phyloP scores from a whole-genome alignment of 192 early-diverging fungal species.

The Backusella tarrabulga region DNA sequence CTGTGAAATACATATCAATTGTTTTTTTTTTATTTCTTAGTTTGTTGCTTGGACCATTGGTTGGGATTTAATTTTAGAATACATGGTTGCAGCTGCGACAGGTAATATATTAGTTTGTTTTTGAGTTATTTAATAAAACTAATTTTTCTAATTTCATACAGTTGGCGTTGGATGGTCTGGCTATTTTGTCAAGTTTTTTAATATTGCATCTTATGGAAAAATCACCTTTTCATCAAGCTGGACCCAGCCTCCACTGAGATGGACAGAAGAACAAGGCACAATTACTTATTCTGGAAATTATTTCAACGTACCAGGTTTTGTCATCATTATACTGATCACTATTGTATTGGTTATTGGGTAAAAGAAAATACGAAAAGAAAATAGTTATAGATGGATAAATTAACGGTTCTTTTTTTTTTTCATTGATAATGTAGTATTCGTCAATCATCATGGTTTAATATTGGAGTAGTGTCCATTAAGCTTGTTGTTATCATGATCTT shows the following conservation, averaged over 20 bases:
- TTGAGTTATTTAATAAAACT: neutral
- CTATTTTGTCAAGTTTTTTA: conserved; percentile 73
- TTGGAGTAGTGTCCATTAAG: conserved; percentile 70
- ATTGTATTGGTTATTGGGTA: conserved; percentile 63
- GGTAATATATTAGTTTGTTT: conserved; percentile 31
- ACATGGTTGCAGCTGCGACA: conserved; percentile 80
- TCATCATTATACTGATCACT: conserved; percentile 65
- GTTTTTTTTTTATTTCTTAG: neutral
- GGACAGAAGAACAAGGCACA: conserved; percentile 47
- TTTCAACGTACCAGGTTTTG: conserved; percentile 76
- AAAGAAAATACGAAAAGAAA: neutral
- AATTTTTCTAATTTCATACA: neutral
- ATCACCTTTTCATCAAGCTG: conserved; percentile 50
- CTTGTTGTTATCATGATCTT: conserved; percentile 72
- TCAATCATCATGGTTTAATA: conserved; percentile 74
- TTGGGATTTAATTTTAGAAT: conserved; percentile 90
- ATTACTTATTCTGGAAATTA: conserved; percentile 45
- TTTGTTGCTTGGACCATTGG: conserved; percentile 88
- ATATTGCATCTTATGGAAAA: conserved; percentile 51
- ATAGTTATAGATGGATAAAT: neutral
- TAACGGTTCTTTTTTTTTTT: neutral
- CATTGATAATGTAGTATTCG: conserved; percentile 39
- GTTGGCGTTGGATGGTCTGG: conserved; percentile 82
- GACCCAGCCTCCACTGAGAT: conserved; percentile 70
- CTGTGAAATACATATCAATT: neutral